phyloP scores from a whole-genome alignment of 306 rosid species.

The Abrus pulchellus region DNA sequence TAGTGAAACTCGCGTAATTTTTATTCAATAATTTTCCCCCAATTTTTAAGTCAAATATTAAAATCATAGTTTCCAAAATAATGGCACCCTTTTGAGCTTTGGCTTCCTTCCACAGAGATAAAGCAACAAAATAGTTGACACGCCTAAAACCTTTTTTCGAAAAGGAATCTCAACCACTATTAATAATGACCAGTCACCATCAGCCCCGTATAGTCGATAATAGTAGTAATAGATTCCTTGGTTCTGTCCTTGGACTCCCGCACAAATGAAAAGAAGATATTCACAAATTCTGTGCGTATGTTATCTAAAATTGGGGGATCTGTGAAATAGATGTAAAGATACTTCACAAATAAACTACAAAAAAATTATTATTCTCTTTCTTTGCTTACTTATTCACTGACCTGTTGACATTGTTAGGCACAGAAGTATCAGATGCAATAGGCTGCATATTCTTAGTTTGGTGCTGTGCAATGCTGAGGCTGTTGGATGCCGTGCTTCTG shows the following conservation, averaged over 20 bases:
- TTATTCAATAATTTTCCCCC: too few relatives aligned
- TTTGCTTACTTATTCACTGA: conserved; percentile 13
- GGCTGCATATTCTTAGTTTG: background rate
- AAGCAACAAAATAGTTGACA: background rate
- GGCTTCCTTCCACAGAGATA: background rate
- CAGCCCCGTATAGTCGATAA: background rate
- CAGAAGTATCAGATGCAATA: conserved; percentile 50
- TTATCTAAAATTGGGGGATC: conserved; percentile 5
- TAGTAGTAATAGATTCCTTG: conserved; percentile 23
- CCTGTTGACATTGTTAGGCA: conserved; percentile 68
- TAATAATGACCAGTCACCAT: background rate
- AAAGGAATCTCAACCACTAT: conserved; percentile 13
- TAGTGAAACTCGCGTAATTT: too few relatives aligned
- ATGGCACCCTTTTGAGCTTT: background rate
- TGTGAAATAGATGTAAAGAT: background rate
- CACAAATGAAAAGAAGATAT: background rate
- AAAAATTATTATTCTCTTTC: too few relatives aligned
- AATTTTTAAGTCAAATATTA: too few relatives aligned
- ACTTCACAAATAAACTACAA: too few relatives aligned
- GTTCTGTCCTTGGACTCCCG: background rate
- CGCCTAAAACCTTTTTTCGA: background rate
- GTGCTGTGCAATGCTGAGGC: conserved; percentile 57
- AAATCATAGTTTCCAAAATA: too few relatives aligned
- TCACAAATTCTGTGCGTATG: background rate
- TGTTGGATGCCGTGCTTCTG: conserved; percentile 46